Percentiles rank a stretch among this genome's conserved stretches.
Evolutionary conservation across 495 filamentous ascomycete species (phyloP).

Genomic region (Sporormia fimetaria): DNA sequence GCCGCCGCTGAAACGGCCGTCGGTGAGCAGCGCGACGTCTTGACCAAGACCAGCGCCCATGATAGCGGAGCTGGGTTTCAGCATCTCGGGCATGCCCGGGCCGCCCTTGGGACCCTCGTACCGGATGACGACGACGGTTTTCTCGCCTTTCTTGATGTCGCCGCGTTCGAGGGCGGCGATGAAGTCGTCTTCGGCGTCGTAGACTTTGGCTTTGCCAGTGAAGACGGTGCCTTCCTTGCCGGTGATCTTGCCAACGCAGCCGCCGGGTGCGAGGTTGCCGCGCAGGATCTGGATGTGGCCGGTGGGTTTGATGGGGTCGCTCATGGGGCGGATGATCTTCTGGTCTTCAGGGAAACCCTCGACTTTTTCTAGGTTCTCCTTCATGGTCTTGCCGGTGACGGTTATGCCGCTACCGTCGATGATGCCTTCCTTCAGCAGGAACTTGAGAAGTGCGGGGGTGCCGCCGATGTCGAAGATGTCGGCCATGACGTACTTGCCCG

Average conservation of each 20-base stretch:
- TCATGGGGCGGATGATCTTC: slow-evolving; percentile 81
- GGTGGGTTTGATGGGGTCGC: slow-evolving; percentile 83
- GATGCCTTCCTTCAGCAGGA: slow-evolving; percentile 79
- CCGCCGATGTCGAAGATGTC: slow-evolving; percentile 86
- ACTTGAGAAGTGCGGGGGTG: slow-evolving; percentile 81
- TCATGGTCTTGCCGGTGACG: slow-evolving; percentile 87
- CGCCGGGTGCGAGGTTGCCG: slow-evolving; percentile 80
- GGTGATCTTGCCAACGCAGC: slow-evolving; percentile 94
- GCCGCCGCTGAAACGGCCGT: slow-evolving; percentile 67
- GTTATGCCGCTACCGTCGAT: slow-evolving; percentile 83
- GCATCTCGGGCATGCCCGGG: slow-evolving; percentile 79
- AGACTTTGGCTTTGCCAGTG: slow-evolving; percentile 76
- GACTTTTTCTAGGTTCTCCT: slow-evolving; percentile 72
- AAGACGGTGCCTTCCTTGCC: slow-evolving; percentile 92
- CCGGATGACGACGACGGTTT: slow-evolving; percentile 93
- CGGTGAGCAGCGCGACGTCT: slow-evolving; percentile 70
- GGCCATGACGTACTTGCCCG: slow-evolving; percentile 92
- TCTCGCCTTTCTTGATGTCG: slow-evolving; percentile 90
- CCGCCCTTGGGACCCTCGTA: slow-evolving; percentile 82
- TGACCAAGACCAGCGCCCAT: slow-evolving; percentile 78
- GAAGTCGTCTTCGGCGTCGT: slow-evolving; percentile 49
- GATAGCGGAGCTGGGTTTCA: slow-evolving; percentile 71
- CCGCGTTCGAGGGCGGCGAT: slow-evolving; percentile 41
- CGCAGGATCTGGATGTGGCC: slow-evolving; percentile 97
- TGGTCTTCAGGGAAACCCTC: slow-evolving; percentile 74